Evolutionary conservation across 306 rosid species (phyloP), one percentile per base, ranked within the genome.

Genomic region (Ceratonia siliqua): DNA sequence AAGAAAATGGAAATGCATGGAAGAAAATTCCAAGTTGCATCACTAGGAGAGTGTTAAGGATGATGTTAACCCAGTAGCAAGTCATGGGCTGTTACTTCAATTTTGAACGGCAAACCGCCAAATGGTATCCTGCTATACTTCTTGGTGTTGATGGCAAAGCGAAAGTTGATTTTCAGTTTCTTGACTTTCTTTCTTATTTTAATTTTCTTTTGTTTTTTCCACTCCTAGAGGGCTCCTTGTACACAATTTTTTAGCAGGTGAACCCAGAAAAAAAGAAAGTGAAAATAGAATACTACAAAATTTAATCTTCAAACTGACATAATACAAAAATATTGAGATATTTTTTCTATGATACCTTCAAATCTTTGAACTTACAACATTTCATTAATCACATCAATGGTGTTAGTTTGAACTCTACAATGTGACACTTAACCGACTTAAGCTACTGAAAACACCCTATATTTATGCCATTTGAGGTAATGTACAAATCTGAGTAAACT

Each of bases 1-100:
- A 25, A 39, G 56, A 42, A 78, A 70, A 57, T 59, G 28, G 7
- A 59, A 59, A 69, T 21, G 64, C 36, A 39, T 36, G 65, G 76
- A 63, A 52, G 41, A 64, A 30, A 48, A 43, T 32, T 70, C 36
- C 41, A 42, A 43, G 39, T 20, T 66, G 42, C 55, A 7, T 65
- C 33, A 24, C 42, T 15, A 5, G 35, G 62, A 54, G 5, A 50
- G 20, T 5, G 12, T 53, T 53, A 36, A 22, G 55, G 20, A 68
- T 21, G 46, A 50, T 55, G 5, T 20, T 55, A 76, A 69, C 21
- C 28, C 13, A 32, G 4, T 10, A 32, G 35, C 53, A 53, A 50
- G 62, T 21, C n/a, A 56, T 20, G 39, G 43, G 49, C 17, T 36
- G 5, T 22, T 20, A 63, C 43, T 65, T 35, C 5, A 56, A 74